Evolutionary conservation across 1,139 yeast species (phyloP).

Genomic region (Nakaseomyces sp.): DNA sequence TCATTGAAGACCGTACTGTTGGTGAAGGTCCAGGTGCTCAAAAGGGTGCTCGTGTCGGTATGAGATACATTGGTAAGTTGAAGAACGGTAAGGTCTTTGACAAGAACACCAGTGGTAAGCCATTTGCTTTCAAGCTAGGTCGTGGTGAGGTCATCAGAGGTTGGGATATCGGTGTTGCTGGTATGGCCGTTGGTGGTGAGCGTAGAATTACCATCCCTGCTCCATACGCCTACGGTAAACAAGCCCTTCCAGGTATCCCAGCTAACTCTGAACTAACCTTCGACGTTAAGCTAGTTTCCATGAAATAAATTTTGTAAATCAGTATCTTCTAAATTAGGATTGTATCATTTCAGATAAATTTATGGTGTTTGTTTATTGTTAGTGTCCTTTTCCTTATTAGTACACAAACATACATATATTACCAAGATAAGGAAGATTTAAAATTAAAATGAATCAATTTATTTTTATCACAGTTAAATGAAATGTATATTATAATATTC

Average conservation of each 20-base stretch:
- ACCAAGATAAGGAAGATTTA: too few species aligned
- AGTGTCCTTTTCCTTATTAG: too few species aligned
- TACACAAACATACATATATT: too few species aligned
- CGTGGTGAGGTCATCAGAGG: constrained; percentile 98
- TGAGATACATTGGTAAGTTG: constrained; percentile 95
- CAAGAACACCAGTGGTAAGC: constrained; percentile 95
- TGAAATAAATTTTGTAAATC: constrained; percentile 48
- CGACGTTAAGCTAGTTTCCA: constrained; percentile 86
- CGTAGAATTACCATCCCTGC: constrained; percentile 96
- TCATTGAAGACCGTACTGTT: constrained; percentile 81
- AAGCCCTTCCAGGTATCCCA: constrained; percentile 93
- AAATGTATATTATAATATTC: background rate
- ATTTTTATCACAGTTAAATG: too few species aligned
- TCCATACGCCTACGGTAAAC: constrained; percentile 92
- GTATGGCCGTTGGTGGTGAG: constrained; percentile 99
- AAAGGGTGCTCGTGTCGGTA: constrained; percentile 84
- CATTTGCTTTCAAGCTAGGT: constrained; percentile 83
- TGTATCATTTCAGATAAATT: too few species aligned
- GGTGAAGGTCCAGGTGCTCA: constrained; percentile 89
- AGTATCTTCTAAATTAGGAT: too few species aligned
- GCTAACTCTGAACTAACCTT: constrained; percentile 93
- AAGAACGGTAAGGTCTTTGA: constrained; percentile 94
- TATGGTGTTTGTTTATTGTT: too few species aligned
- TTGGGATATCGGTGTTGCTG: constrained; percentile 96
- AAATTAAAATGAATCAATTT: too few species aligned